These are phyloP conservation scores for Aspergillus aculeatinus DNA, from an alignment of 2,329 filamentous ascomycete genomes.

Conservation along the genomic window DNA sequence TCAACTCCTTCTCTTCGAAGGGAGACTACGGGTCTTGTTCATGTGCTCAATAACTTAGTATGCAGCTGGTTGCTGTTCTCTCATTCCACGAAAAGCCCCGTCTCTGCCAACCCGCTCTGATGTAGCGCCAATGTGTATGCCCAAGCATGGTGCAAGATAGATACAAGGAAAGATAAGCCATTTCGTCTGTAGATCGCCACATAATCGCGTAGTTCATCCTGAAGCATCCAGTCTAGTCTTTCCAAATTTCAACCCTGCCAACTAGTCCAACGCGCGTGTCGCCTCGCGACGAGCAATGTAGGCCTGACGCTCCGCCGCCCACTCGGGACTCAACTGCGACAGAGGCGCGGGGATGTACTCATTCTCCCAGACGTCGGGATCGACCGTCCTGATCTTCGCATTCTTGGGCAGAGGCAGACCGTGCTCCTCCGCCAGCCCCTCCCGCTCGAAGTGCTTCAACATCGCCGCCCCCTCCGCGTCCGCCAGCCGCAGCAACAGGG, in stretches of 20 bases:
- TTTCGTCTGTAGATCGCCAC: background rate
- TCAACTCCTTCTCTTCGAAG: too few relatives aligned
- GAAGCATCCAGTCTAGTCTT: background rate
- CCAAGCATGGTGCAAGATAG: background rate
- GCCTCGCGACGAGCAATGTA: slow-evolving; percentile 2
- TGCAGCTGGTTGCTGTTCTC: too few relatives aligned
- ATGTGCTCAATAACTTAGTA: too few relatives aligned
- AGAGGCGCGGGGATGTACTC: background rate
- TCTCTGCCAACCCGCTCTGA: too few relatives aligned
- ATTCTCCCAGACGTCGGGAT: background rate
- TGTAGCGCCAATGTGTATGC: too few relatives aligned
- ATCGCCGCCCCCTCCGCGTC: slow-evolving; percentile 10
- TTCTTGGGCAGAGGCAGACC: slow-evolving; percentile 1
- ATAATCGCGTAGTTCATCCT: background rate
- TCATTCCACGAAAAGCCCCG: too few relatives aligned
- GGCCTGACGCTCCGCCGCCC: slow-evolving; percentile 1
- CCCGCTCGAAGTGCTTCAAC: background rate
- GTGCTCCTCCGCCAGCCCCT: background rate
- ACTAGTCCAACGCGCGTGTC: background rate
- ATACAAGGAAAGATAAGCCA: background rate
- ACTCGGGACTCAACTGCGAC: slow-evolving; percentile 2
- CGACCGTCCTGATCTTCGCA: slow-evolving; percentile 2
- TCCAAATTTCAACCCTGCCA: background rate
- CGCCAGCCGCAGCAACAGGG: slow-evolving; percentile 25
- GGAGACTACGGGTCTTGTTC: too few relatives aligned